Evolutionary conservation across 139 green algal genomes (phyloP), one percentile per base, ranked within the genome.

Genomic region (Chlorella sp.): DNA sequence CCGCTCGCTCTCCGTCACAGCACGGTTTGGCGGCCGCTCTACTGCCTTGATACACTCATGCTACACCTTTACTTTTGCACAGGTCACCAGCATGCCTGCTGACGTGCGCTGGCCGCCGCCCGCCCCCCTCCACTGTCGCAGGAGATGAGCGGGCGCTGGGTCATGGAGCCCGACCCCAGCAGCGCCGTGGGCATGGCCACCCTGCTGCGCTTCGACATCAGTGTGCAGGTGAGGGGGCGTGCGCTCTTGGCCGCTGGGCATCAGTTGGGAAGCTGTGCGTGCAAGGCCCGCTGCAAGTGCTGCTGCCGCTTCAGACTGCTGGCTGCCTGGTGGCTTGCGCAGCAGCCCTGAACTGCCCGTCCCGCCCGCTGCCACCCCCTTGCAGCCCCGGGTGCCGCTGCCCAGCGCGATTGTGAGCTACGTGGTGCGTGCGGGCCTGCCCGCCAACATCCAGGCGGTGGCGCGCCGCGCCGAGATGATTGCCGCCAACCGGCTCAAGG

Each of bases 201-300:
- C 20, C 46, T 88, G 67, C 84, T 94, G 67, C 84, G 89, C 38
- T 94, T 93, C 48, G 89, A 94, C 62, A 84, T 92, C 73, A 84
- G 40, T 30, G 58, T 83, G 40, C 40, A 76, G 70, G 70, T 54
- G 38, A 43, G 67, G 5, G 22, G 4, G 16, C 4, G n/a, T n/a
- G n/a, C n/a, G n/a, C n/a, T n/a, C n/a, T n/a, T n/a, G n/a, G n/a
- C n/a, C n/a, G n/a, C n/a, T n/a, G n/a, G n/a, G n/a, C n/a, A n/a
- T n/a, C n/a, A n/a, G n/a, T n/a, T n/a, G n/a, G n/a, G n/a, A n/a
- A n/a, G n/a, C n/a, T n/a, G n/a, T n/a, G n/a, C n/a, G n/a, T n/a
- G n/a, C n/a, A n/a, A n/a, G n/a, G n/a, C n/a, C n/a, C n/a, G n/a
- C n/a, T n/a, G n/a, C n/a, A n/a, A n/a, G n/a, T n/a, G n/a, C n/a